phyloP scores from a whole-genome alignment of 2,329 filamentous ascomycete genomes.

The Arthrobotrys sphaeroides region DNA sequence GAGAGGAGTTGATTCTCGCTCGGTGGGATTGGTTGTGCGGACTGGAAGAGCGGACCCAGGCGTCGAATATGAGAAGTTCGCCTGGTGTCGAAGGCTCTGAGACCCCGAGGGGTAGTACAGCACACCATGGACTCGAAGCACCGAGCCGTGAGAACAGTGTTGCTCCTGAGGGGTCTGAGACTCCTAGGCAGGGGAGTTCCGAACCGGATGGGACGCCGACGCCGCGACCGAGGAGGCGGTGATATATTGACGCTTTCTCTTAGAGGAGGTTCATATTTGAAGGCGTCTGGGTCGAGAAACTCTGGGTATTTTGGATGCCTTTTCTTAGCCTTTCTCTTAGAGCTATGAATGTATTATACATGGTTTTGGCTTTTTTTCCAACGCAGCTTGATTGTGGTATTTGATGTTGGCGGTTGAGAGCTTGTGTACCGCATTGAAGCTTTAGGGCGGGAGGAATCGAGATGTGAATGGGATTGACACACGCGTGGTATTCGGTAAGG shows the following conservation, averaged over 20 bases:
- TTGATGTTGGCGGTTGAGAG: too few relatives aligned
- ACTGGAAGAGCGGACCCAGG: neutral
- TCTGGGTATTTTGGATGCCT: neutral
- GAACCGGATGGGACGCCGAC: neutral
- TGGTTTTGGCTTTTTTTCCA: too few relatives aligned
- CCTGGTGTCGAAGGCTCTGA: neutral
- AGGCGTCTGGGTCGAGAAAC: neutral
- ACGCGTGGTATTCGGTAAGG: too few relatives aligned
- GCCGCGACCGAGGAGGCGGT: neutral
- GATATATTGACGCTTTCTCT: neutral
- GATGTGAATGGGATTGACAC: too few relatives aligned
- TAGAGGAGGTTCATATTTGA: too few relatives aligned
- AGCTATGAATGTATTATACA: too few relatives aligned
- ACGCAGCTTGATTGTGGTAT: too few relatives aligned
- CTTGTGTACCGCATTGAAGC: too few relatives aligned
- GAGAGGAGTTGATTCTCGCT: neutral
- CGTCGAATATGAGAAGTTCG: neutral
- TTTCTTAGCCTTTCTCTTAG: too few relatives aligned
- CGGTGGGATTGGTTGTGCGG: slow-evolving; percentile 15
- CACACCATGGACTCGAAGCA: neutral
- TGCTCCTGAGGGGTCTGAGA: neutral
- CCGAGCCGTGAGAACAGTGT: slow-evolving; percentile 11
- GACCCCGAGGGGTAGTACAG: neutral
- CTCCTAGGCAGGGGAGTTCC: neutral
- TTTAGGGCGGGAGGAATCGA: too few relatives aligned